Percentiles rank a stretch among this genome's conserved stretches.
These are phyloP conservation scores for Monilinia fructigena DNA, from an alignment of 2,329 filamentous ascomycete genomes.

Conservation along the genomic window DNA sequence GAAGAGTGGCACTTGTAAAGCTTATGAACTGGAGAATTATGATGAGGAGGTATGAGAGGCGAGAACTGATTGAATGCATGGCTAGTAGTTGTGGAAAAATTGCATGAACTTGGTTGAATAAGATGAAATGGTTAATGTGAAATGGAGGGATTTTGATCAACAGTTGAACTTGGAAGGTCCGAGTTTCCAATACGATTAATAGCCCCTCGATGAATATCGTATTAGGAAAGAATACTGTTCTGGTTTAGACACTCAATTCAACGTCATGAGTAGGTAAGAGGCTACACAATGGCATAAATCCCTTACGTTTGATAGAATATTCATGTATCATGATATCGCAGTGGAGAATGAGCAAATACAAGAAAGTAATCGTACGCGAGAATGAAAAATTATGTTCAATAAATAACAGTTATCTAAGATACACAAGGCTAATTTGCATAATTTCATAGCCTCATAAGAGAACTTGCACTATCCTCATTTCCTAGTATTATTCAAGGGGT, in stretches of 20 bases:
- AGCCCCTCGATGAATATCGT: too few species aligned
- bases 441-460: too few species aligned
- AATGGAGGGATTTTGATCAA: background rate
- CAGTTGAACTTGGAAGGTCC: background rate
- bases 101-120: rapidly evolving
- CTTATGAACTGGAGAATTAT: background rate
- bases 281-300: background rate
- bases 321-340: too few species aligned
- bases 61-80: background rate
- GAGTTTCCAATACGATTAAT: too few species aligned
- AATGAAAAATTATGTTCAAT: background rate
- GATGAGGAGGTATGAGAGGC: background rate
- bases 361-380: background rate
- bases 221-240: background rate
- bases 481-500: background rate
- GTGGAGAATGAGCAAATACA: background rate
- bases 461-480: background rate
- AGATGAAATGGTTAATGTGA: background rate
- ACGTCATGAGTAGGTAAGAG: background rate
- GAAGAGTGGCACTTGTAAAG: background rate
- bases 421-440: background rate
- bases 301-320: background rate
- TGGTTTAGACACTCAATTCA: background rate
- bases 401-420: background rate
- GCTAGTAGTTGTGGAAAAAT: too few species aligned